Evolutionary conservation across 148 eudicot genomes (phyloP), one percentile per base, ranked within the genome.

Genomic region (Chenopodium suecicum): DNA sequence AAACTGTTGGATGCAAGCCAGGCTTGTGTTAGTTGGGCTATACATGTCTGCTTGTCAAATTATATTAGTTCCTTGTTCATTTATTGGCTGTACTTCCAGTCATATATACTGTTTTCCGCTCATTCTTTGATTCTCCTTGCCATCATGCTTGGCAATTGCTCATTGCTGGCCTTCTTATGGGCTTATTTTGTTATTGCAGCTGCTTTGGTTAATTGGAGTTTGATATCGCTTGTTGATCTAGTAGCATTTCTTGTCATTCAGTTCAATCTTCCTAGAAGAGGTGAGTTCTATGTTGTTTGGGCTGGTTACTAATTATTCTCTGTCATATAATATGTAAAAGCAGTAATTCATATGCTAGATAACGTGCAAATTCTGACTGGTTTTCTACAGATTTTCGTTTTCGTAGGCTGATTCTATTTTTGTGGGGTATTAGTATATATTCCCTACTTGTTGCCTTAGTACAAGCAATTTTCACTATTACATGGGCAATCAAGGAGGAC

Each of bases 121-220:
- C 16, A 41, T 74, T n/a, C 69, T 56, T 34, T 37, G 27, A 8
- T 19, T 48, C 47, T 48, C 10, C 60, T 50, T 74, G 22, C 22
- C 20, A 7, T 62, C 27, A 74, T 1, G 17, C 29, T 74, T 48
- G 22, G 41, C 10, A 25, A 41, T 50, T 47, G 16, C 5, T 80
- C 11, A 41, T 50, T 47, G 16, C 5, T 80, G 25, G 68, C 46
- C 75, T 77, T 34, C n/a, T 80, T 46, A 78, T 67, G 50, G 46
- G 19, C 44, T 82, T 66, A n/a, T 29, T 64, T 86, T 73, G 75
- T 63, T 50, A 19, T 86, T 89, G 90, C 98, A 95, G 99, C 91
- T 88, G 89, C 98, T 68, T 85, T 96, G 73, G 86, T 90, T 81
- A 89, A 94, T 82, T 96, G 99, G 98, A 93, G 97, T 88, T 84